Evolutionary conservation across 1,284 basidiomycete genomes (phyloP).

Genomic region (Pascua guehoae): DNA sequence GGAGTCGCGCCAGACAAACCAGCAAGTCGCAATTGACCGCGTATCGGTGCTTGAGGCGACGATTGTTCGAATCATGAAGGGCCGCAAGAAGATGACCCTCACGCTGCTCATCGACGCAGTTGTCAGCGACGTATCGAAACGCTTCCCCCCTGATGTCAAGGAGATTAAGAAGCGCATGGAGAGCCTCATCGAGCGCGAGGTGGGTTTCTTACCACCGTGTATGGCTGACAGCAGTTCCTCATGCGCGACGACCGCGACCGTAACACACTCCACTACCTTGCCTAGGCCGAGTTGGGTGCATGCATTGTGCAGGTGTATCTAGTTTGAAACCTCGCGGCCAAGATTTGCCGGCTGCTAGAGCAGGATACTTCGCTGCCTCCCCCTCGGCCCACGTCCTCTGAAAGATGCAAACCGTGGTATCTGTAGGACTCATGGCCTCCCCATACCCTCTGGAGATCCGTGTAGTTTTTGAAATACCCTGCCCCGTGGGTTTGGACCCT

Average conservation of each 20-base stretch:
- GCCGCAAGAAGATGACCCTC: conserved; percentile 74
- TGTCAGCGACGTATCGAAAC: conserved; percentile 62
- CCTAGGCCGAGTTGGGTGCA: conserved; percentile 50
- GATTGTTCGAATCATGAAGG: conserved; percentile 93
- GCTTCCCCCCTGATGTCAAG: conserved; percentile 53
- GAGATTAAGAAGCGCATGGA: conserved; percentile 82
- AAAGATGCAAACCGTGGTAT: too few relatives aligned
- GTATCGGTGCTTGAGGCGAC: conserved; percentile 84
- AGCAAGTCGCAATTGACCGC: conserved; percentile 79
- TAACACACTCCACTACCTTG: conserved; percentile 72
- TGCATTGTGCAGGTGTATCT: too few relatives aligned
- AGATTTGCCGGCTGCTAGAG: too few relatives aligned
- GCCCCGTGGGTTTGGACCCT: too few relatives aligned
- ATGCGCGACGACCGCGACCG: conserved; percentile 60
- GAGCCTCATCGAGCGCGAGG: conserved; percentile 73
- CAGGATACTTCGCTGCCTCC: too few relatives aligned
- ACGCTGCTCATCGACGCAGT: conserved; percentile 61
- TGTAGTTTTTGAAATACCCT: too few relatives aligned
- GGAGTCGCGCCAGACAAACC: conserved; percentile 78
- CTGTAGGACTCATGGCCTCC: too few relatives aligned
- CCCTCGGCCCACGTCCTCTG: too few relatives aligned
- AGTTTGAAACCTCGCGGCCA: too few relatives aligned
- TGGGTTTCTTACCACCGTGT: background rate
- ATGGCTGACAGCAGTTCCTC: conserved; percentile 55
- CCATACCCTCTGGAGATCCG: too few relatives aligned